A percentile compares a stretch with the other conserved stretches of the same genome.
phyloP scores from a whole-genome alignment of 2,329 filamentous ascomycete genomes.

The Botrytis squamosa region DNA sequence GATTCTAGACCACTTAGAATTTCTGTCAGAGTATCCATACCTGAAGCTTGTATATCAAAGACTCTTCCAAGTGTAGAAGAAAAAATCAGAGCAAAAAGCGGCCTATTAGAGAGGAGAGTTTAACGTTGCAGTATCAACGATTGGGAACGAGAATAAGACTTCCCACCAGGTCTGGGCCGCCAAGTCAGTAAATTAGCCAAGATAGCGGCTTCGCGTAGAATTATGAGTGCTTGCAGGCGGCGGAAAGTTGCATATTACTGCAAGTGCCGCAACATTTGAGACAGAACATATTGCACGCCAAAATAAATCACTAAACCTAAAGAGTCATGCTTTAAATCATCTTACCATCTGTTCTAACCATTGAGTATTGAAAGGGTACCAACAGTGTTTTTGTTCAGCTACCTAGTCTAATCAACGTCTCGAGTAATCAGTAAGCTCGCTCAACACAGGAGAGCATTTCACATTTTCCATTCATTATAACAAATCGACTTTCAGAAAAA shows the following conservation, averaged over 20 bases:
- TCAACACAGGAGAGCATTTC: background rate
- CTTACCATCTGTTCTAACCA: background rate
- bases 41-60: no score
- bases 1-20: no score
- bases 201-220: background rate
- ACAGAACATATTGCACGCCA: background rate
- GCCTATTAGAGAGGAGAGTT: no score
- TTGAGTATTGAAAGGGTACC: no score
- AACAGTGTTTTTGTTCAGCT: no score
- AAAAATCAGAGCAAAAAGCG: background rate
- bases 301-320: background rate
- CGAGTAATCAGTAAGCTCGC: background rate
- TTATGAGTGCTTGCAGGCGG: background rate
- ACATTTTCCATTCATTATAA: no score
- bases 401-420: background rate
- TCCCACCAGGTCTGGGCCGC: background rate
- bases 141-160: background rate
- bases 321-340: background rate
- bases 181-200: background rate
- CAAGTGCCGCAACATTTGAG: no score
- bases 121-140: background rate
- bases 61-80: background rate
- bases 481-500: no score
- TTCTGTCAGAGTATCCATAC: no score
- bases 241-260: background rate